Evolutionary conservation across 2,329 filamentous ascomycete species (phyloP).

Genomic region (Fusarium sublunatum): DNA sequence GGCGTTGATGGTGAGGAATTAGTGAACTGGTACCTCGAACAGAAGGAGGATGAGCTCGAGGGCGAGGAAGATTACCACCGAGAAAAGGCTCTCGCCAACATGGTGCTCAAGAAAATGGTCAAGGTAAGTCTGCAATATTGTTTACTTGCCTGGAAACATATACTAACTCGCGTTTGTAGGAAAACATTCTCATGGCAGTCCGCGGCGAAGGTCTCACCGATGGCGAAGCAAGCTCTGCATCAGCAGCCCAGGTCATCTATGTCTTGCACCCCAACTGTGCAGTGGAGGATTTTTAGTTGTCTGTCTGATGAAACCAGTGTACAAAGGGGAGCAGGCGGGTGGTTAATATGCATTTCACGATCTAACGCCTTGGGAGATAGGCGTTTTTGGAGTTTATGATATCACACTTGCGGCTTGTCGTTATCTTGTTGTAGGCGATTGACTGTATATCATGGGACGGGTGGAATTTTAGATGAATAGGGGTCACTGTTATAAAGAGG

Average conservation of each 20-base stretch:
- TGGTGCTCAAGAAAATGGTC: constrained; percentile 95
- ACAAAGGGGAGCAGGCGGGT: background rate
- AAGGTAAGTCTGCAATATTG: constrained; percentile 71
- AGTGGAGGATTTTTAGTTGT: constrained; percentile 70
- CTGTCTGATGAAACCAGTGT: background rate
- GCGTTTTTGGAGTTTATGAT: constrained; percentile 40
- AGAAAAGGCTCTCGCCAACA: constrained; percentile 78
- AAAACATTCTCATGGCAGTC: constrained; percentile 88
- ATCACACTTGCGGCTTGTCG: constrained; percentile 13
- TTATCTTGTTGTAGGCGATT: constrained; percentile 25
- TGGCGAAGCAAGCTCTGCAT: constrained; percentile 57
- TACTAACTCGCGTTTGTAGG: constrained; percentile 65
- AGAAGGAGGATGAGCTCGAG: constrained; percentile 84
- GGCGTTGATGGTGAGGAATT: constrained; percentile 87
- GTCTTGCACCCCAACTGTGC: constrained; percentile 95
- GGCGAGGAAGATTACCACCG: constrained; percentile 83
- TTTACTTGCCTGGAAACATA: constrained; percentile 9
- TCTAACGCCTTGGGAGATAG: constrained; percentile 32
- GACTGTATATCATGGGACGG: constrained; percentile 22
- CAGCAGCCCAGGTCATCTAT: constrained; percentile 70
- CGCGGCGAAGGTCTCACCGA: constrained; percentile 69
- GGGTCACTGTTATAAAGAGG: constrained; percentile 11
- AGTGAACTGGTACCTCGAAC: constrained; percentile 90
- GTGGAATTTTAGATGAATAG: constrained; percentile 7
- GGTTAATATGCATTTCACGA: constrained; percentile 24